Conservation (phyloP, 495 filamentous ascomycete genomes). For the Ramalina peruviana region DNA sequence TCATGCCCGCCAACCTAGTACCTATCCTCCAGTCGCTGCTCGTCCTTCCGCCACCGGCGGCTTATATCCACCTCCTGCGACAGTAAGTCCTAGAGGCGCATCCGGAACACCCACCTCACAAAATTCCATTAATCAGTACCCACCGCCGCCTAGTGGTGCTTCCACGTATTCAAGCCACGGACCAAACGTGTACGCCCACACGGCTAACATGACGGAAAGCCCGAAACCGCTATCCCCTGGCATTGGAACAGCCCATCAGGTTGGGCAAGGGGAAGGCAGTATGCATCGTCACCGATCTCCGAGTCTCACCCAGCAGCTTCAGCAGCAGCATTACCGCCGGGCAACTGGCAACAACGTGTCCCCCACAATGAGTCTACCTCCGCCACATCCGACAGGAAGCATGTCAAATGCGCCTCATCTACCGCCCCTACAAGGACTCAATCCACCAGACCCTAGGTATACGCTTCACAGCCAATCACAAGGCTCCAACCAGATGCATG, state of each 20-base stretch:
- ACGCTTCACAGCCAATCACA: constrained; percentile 24
- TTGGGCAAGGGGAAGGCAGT: constrained; percentile 33
- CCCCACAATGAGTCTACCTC: constrained; percentile 23
- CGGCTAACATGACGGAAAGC: constrained; percentile 64
- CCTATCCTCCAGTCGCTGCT: constrained; percentile 61
- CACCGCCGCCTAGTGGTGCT: constrained; percentile 18
- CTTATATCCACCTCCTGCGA: constrained; percentile 42
- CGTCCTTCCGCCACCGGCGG: constrained; percentile 32
- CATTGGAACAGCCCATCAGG: constrained; percentile 44
- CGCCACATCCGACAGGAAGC: constrained; percentile 12
- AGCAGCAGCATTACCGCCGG: constrained; percentile 51
- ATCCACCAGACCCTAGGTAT: constrained; percentile 32
- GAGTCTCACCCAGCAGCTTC: constrained; percentile 50
- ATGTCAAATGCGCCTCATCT: constrained; percentile 31
- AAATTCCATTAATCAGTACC: constrained; percentile 29
- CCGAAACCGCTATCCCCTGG: constrained; percentile 76
- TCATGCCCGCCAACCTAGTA: constrained; percentile 49
- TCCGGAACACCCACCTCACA: constrained; percentile 41
- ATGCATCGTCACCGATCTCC: constrained; percentile 54
- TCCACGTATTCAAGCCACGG: constrained; percentile 25
- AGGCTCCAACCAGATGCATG: constrained; percentile 7
- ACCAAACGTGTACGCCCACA: constrained; percentile 44
- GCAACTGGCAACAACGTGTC: constrained; percentile 22
- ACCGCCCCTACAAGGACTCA: constrained; percentile 37
- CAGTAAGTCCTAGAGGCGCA: constrained; percentile 28